A percentile compares a stretch with the other conserved stretches of the same genome.
phyloP scores from a whole-genome alignment of 768 basidiomycete species.

The Pleurotus giganteus region DNA sequence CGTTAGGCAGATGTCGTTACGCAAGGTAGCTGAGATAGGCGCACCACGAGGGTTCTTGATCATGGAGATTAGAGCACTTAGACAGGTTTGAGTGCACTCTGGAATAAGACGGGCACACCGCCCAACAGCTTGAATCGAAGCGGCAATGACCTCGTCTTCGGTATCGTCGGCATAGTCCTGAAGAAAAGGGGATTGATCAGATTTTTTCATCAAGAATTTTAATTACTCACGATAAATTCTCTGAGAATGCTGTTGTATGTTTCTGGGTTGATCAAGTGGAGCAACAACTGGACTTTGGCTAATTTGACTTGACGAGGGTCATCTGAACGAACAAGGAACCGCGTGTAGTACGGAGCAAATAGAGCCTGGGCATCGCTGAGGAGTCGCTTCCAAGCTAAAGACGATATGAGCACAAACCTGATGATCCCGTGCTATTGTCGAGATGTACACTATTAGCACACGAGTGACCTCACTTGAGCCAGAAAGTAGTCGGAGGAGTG shows the following conservation, averaged over 20 bases:
- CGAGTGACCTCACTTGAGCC: conserved; percentile 71
- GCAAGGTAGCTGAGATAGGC: conserved; percentile 18
- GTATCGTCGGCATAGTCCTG: conserved; percentile 84
- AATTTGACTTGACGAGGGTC: conserved; percentile 68
- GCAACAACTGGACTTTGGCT: conserved; percentile 72
- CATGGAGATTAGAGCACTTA: conserved; percentile 74
- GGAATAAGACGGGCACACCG: conserved; percentile 68
- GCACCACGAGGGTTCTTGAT: conserved; percentile 75
- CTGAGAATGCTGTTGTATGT: conserved; percentile 71
- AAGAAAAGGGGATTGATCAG: background rate
- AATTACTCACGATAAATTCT: conserved; percentile 77
- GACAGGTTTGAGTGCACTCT: conserved; percentile 65
- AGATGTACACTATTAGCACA: conserved; percentile 70
- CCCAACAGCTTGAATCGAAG: conserved; percentile 78
- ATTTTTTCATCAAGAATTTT: background rate
- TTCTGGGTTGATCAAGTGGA: conserved; percentile 60
- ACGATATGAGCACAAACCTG: conserved; percentile 50
- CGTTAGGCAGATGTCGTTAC: background rate
- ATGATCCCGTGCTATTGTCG: conserved; percentile 57
- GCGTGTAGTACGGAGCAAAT: conserved; percentile 58
- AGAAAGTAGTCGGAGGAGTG: conserved; percentile 72
- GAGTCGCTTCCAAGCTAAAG: background rate
- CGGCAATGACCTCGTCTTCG: conserved; percentile 67
- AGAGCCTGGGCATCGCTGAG: conserved; percentile 43
- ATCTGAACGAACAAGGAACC: conserved; percentile 67